Percentiles rank a stretch among this genome's conserved stretches.
These are phyloP conservation scores for Mortierella alpina DNA, from an alignment of 192 early-diverging fungal species.

Conservation along the genomic window DNA sequence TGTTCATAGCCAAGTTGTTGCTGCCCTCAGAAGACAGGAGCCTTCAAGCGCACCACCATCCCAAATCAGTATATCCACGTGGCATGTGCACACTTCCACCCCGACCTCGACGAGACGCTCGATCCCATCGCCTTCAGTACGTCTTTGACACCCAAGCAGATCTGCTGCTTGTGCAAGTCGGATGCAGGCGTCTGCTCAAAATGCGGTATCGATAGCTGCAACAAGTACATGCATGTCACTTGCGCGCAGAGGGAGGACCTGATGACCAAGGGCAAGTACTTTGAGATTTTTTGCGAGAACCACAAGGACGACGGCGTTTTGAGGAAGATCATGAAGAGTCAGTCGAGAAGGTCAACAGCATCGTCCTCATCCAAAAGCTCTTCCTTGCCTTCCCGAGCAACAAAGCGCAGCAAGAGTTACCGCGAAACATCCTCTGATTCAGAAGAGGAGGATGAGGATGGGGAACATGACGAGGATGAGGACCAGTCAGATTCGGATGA, in stretches of 20 bases:
- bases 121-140: constrained; percentile 54
- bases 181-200: constrained; percentile 33
- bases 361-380: neutral
- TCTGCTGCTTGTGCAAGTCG: constrained; percentile 39
- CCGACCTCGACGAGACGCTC: constrained; percentile 22
- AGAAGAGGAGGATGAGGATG: constrained; percentile 30
- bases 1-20: constrained; percentile 54
- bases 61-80: constrained; percentile 60
- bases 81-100: constrained; percentile 59
- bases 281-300: constrained; percentile 23
- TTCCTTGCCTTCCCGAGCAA: constrained; percentile 1
- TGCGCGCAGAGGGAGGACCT: constrained; percentile 35
- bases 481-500: neutral
- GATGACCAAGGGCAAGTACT: constrained; percentile 21
- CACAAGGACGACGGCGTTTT: constrained; percentile 27
- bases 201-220: constrained; percentile 29
- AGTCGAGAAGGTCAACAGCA: neutral
- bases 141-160: constrained; percentile 19
- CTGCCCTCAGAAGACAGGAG: constrained; percentile 53
- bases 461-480: constrained; percentile 20
- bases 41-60: constrained; percentile 56
- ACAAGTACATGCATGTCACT: constrained; percentile 39
- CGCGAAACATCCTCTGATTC: constrained; percentile 18
- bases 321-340: constrained; percentile 32
- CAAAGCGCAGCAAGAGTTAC: constrained; percentile 40